These are phyloP conservation scores for Botrytis deweyae DNA, from an alignment of 2,329 filamentous ascomycete species.

Conservation along the genomic window DNA sequence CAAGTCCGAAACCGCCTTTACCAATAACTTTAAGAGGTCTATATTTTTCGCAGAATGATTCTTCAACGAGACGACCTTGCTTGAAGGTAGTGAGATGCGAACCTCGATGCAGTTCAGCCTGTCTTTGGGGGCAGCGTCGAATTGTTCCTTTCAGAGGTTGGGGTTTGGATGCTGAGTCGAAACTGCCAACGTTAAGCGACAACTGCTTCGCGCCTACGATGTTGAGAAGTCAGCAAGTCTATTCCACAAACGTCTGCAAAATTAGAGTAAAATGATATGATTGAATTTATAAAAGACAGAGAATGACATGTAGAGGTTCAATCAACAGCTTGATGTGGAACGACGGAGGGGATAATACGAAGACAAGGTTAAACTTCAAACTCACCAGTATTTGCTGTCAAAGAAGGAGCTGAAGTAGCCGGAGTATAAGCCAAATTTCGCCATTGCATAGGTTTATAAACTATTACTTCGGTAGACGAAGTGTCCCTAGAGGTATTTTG, in stretches of 20 bases:
- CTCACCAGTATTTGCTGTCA: not conserved
- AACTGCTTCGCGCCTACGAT: not conserved
- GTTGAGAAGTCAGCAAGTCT: not conserved
- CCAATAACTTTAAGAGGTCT: not conserved
- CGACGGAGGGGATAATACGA: not conserved
- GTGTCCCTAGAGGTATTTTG: not conserved
- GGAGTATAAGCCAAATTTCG: not conserved
- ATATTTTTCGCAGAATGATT: not conserved
- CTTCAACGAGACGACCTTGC: not conserved
- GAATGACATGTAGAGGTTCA: not conserved
- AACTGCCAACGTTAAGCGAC: not conserved
- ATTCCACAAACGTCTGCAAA: not conserved
- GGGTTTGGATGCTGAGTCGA: not conserved
- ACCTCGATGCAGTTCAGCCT: not conserved
- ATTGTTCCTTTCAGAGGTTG: not conserved
- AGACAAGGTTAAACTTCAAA: not conserved
- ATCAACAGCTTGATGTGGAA: not conserved
- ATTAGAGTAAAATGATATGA: not conserved
- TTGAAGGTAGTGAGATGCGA: not conserved
- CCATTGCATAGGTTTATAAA: not conserved
- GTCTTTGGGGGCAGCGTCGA: not conserved
- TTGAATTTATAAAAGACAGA: not conserved
- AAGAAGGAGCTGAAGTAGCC: not conserved
- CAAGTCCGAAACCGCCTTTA: not conserved
- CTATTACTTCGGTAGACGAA: not conserved